Evolutionary conservation across 2,329 filamentous ascomycete species (phyloP).

Genomic region (Fusarium sp.): DNA sequence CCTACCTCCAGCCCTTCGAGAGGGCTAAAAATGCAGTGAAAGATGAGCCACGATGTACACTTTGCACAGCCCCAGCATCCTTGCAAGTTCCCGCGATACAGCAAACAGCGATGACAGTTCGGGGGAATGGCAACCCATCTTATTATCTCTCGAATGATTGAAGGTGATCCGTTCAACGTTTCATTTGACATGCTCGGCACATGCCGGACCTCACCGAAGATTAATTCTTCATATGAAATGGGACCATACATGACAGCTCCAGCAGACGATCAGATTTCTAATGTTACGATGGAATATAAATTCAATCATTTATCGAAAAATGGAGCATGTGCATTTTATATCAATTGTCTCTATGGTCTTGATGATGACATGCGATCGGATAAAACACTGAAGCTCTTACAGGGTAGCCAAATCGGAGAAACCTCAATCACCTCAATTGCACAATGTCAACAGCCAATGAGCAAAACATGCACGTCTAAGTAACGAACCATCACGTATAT

Average conservation of each 20-base stretch:
- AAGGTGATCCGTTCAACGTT: accelerated
- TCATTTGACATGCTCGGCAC: neutral
- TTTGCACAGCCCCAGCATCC: neutral
- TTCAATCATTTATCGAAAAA: accelerated
- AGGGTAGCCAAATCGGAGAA: neutral
- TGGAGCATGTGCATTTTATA: accelerated
- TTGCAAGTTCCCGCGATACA: neutral
- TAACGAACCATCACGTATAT: neutral
- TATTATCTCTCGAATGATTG: neutral
- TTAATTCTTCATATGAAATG: neutral
- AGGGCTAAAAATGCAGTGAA: neutral
- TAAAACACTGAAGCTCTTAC: neutral
- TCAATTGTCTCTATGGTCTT: accelerated
- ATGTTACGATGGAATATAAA: neutral
- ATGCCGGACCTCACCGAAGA: no score
- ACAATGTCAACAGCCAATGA: neutral
- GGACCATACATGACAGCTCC: accelerated
- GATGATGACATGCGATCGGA: neutral
- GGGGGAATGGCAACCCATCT: accelerated
- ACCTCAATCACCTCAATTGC: neutral
- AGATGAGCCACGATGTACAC: neutral
- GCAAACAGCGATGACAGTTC: neutral
- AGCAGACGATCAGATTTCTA: accelerated
- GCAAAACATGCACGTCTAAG: no score
- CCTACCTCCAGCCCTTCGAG: neutral